These are phyloP conservation scores for Agastache rugosa DNA, from an alignment of 257 asterid genomes.

Conservation along the genomic window DNA sequence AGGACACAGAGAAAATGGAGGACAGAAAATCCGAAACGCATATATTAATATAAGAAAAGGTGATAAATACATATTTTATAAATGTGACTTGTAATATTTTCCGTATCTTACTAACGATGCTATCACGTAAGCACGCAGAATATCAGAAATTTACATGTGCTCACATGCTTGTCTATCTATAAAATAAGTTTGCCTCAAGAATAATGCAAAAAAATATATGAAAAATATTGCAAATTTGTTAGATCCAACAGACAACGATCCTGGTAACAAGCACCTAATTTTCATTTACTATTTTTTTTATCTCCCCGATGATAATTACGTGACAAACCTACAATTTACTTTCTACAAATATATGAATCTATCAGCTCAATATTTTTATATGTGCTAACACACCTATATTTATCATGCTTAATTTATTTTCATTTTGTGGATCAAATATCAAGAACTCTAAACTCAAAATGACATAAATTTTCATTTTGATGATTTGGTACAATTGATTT, in stretches of 20 bases:
- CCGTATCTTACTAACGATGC: neutral
- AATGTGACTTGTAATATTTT: too few relatives aligned
- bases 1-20: too few relatives aligned
- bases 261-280: neutral
- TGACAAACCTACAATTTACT: too few relatives aligned
- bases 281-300: neutral
- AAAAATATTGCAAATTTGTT: neutral
- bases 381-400: too few relatives aligned
- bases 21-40: too few relatives aligned
- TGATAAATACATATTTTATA: too few relatives aligned
- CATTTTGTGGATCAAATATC: neutral
- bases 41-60: too few relatives aligned
- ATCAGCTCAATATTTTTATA: too few relatives aligned
- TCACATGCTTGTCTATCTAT: neutral
- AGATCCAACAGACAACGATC: neutral
- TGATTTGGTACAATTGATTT: neutral
- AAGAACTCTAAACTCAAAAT: neutral
- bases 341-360: too few relatives aligned
- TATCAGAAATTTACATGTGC: neutral
- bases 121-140: constrained; percentile 5
- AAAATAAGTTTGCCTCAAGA: neutral
- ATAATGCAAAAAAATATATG: neutral
- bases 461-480: neutral
- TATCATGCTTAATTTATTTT: too few relatives aligned
- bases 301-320: too few relatives aligned